Base-by-base conservation (phyloP, 495 filamentous ascomycete genomes). In the Lasiosphaeria miniovina region DNA sequence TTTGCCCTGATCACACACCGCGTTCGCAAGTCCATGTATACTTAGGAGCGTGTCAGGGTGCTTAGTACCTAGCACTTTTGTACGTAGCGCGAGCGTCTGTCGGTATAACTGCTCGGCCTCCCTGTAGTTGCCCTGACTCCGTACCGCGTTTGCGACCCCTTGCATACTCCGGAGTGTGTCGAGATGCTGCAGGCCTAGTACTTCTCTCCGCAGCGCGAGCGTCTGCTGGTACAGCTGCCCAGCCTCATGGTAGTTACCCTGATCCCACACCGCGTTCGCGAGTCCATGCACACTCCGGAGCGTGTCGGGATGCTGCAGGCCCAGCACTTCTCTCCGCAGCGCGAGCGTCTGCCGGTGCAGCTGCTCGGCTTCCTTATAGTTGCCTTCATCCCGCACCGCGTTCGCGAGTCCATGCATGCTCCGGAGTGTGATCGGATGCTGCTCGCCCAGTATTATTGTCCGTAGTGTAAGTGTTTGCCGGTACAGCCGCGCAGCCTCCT, bases 61-160 rank as follows among this genome's bases (percentile, higher is more conserved):
- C 14, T 60, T 24, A 54, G 9, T 7, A 17, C 58, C 58, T 17
- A 60, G 52, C 48, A 54, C 53, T 35, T 58, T 35, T 35, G 52
- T 36, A 35, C 14, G 59, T 17, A 50, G 51, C 32, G 45, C 33
- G 4, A 66, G 51, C 36, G 56, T 57, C 11, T 62, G 24, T 10
- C 59, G 54, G 50, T 66, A 48, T 36, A 62, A 50, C 52, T 54
- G 8, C 57, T 69, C 61, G 5, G 59, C 58, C 40, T 60, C 53
- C 24, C 53, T 32, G 36, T 62, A 59, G 36, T 60, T 66, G 17
- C 58, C 63, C 54, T 68, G 63, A 49, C 49, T 33, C 1, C 40
- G 0, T 31, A 64, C 36, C 9, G 24, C 49, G n/a, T 35, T n/a
- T 36, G 61, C 59, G 38, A 67, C 49, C 49, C 62, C 59, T n/a